These are phyloP conservation scores for Prunus salicina DNA, from an alignment of 306 rosid species.

Conservation along the genomic window DNA sequence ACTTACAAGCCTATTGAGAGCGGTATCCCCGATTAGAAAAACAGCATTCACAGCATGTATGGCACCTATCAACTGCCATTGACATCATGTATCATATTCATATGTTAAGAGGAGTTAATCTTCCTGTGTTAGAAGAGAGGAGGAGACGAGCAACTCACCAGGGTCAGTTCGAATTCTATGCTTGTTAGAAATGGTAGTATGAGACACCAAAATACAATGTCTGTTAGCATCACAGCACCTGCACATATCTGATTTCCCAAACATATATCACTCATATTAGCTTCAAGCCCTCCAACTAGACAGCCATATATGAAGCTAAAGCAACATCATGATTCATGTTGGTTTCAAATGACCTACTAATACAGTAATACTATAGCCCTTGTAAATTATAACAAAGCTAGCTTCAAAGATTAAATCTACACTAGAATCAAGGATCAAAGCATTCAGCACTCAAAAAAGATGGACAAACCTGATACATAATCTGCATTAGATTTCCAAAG, in stretches of 20 bases:
- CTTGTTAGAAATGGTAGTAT: conserved; percentile 53
- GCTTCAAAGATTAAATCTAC: too few species aligned
- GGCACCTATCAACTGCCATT: conserved; percentile 55
- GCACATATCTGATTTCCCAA: conserved; percentile 48
- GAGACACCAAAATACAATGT: conserved; percentile 68
- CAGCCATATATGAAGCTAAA: not conserved
- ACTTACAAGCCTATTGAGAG: conserved; percentile 64
- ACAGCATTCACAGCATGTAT: conserved; percentile 50
- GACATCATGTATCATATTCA: too few species aligned
- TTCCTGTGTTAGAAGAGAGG: not conserved
- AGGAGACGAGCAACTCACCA: conserved; percentile 36
- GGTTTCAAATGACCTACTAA: not conserved
- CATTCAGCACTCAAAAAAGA: not conserved
- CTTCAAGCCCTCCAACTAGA: not conserved
- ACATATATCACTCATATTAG: not conserved
- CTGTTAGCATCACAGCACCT: conserved; percentile 68
- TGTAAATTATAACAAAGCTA: too few species aligned
- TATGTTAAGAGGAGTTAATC: too few species aligned
- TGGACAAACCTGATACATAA: conserved; percentile 41
- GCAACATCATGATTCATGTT: not conserved
- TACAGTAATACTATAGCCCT: too few species aligned
- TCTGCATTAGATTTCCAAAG: conserved; percentile 62
- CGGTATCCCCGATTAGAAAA: conserved; percentile 54
- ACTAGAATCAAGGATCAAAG: not conserved
- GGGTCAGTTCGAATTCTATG: conserved; percentile 45